Evolutionary conservation across 2,329 filamentous ascomycete genomes (phyloP), one percentile per base, ranked within the genome.

Genomic region (Penicillium sp.): DNA sequence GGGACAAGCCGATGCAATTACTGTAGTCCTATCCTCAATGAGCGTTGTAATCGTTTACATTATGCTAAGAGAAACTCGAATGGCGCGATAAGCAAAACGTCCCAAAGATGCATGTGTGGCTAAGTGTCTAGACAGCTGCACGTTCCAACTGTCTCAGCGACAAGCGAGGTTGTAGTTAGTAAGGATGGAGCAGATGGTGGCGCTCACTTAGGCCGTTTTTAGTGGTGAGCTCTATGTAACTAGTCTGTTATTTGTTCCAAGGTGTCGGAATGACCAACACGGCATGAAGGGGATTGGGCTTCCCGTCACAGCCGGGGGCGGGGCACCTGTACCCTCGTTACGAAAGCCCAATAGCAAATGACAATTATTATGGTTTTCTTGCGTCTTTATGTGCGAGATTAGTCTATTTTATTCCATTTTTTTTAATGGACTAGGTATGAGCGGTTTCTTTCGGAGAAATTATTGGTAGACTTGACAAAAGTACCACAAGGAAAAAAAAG

Each of bases 201-300:
- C 55, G 61, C 57, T 44, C 51, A 24, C 13, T 16, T 19, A n/a
- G 35, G 14, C 48, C 8, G 2, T 24, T 39, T 4, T 49, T 21
- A 49, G 21, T 49, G 48, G 48, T 39, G 37, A 41, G 19, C 19
- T 21, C 14, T 39, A 27, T 21, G 22, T 27, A 16, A 22, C 19
- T 37, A 39, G 16, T 48, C 11, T 8, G n/a, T 39, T 22, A 49
- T 37, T 48, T 22, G 21, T 37, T 21, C 35, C 19, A 21, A 37
- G 2, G 37, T 48, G 53, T 37, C 61, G 55, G 56, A 59, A 59
- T 61, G 56, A 56, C 61, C 48, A 63, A 56, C 29, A 31, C 29
- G 13, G 29, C 48, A 59, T 59, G 58, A 57, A 58, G 54, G 57
- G 54, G 51, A 47, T 49, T 49, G 47, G 16, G 22, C 31, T 37